Percentiles rank a stretch among this genome's conserved stretches.
These are phyloP conservation scores for Citeromyces matritensis DNA, from an alignment of 805 yeast genomes.

Conservation along the genomic window DNA sequence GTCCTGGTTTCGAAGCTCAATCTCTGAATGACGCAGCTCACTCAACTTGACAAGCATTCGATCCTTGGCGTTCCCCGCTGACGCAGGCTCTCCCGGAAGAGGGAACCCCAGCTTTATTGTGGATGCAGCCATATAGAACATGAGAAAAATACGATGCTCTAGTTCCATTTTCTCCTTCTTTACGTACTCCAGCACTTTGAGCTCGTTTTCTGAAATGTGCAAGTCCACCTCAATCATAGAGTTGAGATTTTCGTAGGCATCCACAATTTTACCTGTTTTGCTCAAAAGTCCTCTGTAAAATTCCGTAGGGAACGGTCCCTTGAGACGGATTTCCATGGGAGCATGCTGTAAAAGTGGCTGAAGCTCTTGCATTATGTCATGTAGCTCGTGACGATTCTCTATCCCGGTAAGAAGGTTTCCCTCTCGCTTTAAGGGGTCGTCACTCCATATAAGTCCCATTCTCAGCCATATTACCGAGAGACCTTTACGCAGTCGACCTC, in stretches of 20 bases:
- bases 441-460: conserved; percentile 70
- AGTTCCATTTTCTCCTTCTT: conserved; percentile 49
- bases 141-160: conserved; percentile 56
- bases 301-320: conserved; percentile 51
- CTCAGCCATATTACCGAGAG: conserved; percentile 61
- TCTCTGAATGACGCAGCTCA: conserved; percentile 26
- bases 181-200: conserved; percentile 36
- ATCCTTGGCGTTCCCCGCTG: conserved; percentile 61
- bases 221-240: conserved; percentile 55
- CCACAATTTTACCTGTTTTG: conserved; percentile 50
- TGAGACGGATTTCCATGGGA: conserved; percentile 58
- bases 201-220: conserved; percentile 33
- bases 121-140: conserved; percentile 68
- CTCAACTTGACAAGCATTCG: conserved; percentile 51
- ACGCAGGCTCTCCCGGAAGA: conserved; percentile 62
- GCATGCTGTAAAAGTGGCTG: conserved; percentile 51
- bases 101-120: conserved; percentile 68
- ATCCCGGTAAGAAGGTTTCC: conserved; percentile 20
- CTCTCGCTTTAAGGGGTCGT: conserved; percentile 39
- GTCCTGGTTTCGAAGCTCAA: conserved; percentile 41
- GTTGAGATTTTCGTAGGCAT: conserved; percentile 61
- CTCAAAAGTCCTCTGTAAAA: conserved; percentile 34
- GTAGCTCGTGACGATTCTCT: conserved; percentile 24
- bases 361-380: conserved; percentile 42
- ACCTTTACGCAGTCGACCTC: conserved; percentile 50